Conservation (phyloP, 805 yeast species). For the Kluyveromyces starmeri region DNA sequence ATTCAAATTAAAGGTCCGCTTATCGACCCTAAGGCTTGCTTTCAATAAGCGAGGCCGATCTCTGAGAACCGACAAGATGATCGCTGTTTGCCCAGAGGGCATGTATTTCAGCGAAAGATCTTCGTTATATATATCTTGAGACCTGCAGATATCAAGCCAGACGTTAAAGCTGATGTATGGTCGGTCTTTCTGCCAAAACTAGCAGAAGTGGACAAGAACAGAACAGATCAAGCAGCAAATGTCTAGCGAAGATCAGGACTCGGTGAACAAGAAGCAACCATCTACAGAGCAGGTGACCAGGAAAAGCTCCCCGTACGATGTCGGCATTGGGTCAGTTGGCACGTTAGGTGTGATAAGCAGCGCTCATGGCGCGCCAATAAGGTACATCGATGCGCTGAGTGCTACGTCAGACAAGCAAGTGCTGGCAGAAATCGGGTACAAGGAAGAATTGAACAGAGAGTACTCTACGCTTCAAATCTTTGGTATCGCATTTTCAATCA, state of each 20-base stretch:
- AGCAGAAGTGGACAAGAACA: too few relatives aligned
- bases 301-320: conserved; percentile 5
- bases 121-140: too few relatives aligned
- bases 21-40: too few relatives aligned
- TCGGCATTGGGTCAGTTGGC: conserved; percentile 6
- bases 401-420: conserved; percentile 15
- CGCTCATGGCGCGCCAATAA: conserved; percentile 14
- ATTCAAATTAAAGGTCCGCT: too few relatives aligned
- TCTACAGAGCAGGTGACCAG: not conserved
- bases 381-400: conserved; percentile 12
- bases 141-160: too few relatives aligned
- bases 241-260: not conserved
- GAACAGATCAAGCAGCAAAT: too few relatives aligned
- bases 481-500: conserved; percentile 58
- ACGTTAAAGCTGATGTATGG: too few relatives aligned
- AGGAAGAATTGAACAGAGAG: conserved; percentile 53
- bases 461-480: conserved; percentile 54
- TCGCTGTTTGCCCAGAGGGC: too few relatives aligned
- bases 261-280: not conserved
- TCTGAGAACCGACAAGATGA: too few relatives aligned
- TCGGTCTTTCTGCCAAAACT: too few relatives aligned
- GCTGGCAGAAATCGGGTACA: conserved; percentile 44
- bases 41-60: too few relatives aligned
- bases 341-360: conserved; percentile 12
- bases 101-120: too few relatives aligned